phyloP scores from a whole-genome alignment of 2,329 filamentous ascomycete genomes.

The Botrytis medusae region DNA sequence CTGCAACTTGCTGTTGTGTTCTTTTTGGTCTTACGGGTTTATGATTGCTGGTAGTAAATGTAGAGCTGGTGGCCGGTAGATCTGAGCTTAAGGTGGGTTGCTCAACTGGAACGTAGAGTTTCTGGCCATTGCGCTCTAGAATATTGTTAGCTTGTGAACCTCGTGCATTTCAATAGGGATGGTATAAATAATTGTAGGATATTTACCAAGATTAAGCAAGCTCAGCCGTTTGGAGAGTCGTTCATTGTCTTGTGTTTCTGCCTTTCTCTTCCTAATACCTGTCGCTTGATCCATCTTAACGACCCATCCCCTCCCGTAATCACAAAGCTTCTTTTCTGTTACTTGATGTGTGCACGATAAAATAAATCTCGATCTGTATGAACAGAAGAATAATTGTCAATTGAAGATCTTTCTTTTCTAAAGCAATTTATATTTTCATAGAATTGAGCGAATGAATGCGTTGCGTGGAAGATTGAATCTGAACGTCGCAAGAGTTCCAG shows the following conservation, averaged over 20 bases:
- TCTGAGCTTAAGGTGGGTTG: constrained; percentile 41
- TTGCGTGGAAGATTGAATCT: constrained; percentile 29
- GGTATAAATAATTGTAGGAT: constrained; percentile 23
- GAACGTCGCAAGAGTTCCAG: constrained; percentile 27
- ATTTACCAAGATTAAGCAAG: constrained; percentile 75
- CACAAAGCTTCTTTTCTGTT: constrained; percentile 21
- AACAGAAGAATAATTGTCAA: neutral
- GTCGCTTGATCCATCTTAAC: constrained; percentile 39
- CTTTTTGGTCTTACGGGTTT: constrained; percentile 28
- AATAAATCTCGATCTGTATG: neutral
- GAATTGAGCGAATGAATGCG: constrained; percentile 35
- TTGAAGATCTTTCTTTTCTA: neutral
- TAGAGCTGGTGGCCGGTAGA: constrained; percentile 13
- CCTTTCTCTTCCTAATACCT: constrained; percentile 55
- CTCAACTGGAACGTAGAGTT: constrained; percentile 66
- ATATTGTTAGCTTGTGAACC: constrained; percentile 30
- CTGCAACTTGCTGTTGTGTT: constrained; percentile 33
- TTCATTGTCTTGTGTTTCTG: constrained; percentile 61
- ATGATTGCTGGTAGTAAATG: constrained; percentile 26
- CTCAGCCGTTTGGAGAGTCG: constrained; percentile 83
- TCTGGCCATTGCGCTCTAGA: constrained; percentile 60
- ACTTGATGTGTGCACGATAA: constrained; percentile 4
- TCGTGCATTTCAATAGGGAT: constrained; percentile 15
- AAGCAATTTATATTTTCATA: neutral
- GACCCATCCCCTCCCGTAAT: constrained; percentile 23